A percentile compares a stretch with the other conserved stretches of the same genome.
phyloP scores from a whole-genome alignment of 169 alveolate genomes.

The Plasmodium vivax region DNA sequence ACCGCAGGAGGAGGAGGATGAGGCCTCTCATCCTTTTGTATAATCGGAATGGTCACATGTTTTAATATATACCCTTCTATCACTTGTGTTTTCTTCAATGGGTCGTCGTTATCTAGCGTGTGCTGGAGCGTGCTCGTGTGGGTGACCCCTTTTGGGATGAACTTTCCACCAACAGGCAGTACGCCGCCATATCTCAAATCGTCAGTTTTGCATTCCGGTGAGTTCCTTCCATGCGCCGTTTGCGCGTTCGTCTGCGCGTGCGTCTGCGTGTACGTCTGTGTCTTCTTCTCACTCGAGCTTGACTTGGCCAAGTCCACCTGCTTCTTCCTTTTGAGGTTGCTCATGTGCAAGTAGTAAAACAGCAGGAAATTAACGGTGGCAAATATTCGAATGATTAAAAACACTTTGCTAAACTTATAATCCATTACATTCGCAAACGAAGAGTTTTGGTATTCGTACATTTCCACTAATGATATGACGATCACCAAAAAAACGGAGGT shows the following conservation, averaged over 20 bases:
- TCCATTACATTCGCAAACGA: not conserved
- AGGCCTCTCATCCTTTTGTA: slow-evolving; percentile 21
- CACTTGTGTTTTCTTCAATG: not conserved
- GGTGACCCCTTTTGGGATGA: not conserved
- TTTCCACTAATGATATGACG: slow-evolving; percentile 7
- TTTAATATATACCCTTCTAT: slow-evolving; percentile 31
- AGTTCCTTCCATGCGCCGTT: not conserved
- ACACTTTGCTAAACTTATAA: slow-evolving; percentile 20
- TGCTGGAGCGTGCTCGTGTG: not conserved
- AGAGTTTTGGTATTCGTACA: slow-evolving; percentile 10
- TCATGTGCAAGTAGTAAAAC: slow-evolving; percentile 12
- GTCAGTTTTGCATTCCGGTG: not conserved
- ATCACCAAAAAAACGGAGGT: slow-evolving; percentile 1
- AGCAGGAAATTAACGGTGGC: slow-evolving; percentile 6
- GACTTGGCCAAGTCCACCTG: not conserved
- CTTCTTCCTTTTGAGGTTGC: slow-evolving; percentile 3
- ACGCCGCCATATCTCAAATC: not conserved
- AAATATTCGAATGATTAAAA: slow-evolving; percentile 39
- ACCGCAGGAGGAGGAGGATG: no score
- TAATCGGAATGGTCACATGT: slow-evolving; percentile 28
- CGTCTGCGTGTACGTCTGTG: not conserved
- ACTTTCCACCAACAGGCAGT: not conserved
- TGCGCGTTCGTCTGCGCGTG: no score
- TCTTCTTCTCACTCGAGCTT: not conserved
- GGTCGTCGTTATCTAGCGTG: not conserved